These are phyloP conservation scores for Fusarium sp. DNA, from an alignment of 2,329 filamentous ascomycete genomes.

Conservation along the genomic window DNA sequence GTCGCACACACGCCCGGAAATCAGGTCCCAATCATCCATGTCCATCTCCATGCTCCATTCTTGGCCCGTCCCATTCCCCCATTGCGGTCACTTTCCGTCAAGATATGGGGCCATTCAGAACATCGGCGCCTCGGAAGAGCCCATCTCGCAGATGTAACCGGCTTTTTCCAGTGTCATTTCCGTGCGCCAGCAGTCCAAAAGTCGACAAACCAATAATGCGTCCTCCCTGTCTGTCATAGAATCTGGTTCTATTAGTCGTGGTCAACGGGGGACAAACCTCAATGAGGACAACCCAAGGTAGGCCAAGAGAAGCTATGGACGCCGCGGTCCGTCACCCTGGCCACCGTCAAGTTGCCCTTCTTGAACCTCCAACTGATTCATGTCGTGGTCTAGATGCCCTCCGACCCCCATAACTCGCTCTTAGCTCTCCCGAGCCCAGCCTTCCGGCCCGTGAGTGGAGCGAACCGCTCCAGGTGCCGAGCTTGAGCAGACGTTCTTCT, in stretches of 20 bases:
- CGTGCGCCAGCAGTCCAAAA: neutral
- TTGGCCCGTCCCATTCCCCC: constrained; percentile 16
- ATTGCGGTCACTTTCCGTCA: constrained; percentile 3
- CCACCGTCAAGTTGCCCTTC: constrained; percentile 13
- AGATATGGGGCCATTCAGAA: neutral
- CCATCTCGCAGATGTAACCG: neutral
- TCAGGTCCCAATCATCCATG: constrained; percentile 14
- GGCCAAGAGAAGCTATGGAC: constrained; percentile 15
- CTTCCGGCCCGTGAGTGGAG: constrained; percentile 34
- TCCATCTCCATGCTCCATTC: constrained; percentile 16
- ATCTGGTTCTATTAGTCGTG: neutral
- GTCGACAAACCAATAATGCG: neutral
- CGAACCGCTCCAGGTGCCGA: constrained; percentile 19
- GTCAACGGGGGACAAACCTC: neutral
- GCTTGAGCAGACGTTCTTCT: constrained; percentile 10
- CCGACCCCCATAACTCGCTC: constrained; percentile 12
- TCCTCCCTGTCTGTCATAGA: neutral
- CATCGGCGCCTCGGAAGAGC: constrained; percentile 6
- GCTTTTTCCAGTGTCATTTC: constrained; percentile 1
- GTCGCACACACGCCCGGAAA: constrained; percentile 34
- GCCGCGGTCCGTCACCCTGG: constrained; percentile 3
- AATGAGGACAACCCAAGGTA: neutral
- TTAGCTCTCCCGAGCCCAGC: constrained; percentile 31
- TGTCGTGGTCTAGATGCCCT: constrained; percentile 27
- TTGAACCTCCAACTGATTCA: constrained; percentile 21